Evolutionary conservation across 805 yeast genomes (phyloP), one percentile per base, ranked within the genome.

Genomic region (Saturnispora silvae): DNA sequence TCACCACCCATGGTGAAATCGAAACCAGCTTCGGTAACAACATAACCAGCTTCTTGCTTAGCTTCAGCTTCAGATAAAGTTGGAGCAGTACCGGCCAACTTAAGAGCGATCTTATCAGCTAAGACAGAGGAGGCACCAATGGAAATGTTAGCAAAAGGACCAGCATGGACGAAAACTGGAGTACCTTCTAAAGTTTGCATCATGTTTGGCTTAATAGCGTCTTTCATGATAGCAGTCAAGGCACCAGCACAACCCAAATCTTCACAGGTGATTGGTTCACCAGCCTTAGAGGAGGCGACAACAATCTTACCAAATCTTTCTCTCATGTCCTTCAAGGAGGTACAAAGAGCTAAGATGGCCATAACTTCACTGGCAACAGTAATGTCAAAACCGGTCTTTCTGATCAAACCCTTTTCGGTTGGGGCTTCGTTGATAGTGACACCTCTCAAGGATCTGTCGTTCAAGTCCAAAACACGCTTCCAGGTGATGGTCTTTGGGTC

Each of bases 1-100:
- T 89, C 98, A 50, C 97, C 97, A 47, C 98, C 98, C 97, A 89
- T 89, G 34, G 96, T 89, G 68, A 92, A 89, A 62, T 89, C 97
- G 64, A 89, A 89, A 37, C 98, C 98, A 28, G 97, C 96, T 61
- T 89, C 98, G 35, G 98, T 89, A 43, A 89, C 84, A 38, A 86
- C 97, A 56, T 74, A 89, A 47, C 97, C 97, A 43, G 67, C 65
- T 37, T 75, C 44, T 64, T 51, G 52, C 31, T 48, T 48, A 42
- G 47, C 54, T 41, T 57, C 49, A 32, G 53, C 56, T 15, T 42
- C 29, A 2, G 52, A 63, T 17, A 70, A 59, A 24, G 54, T 61
- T 29, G 65, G 61, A 37, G 67, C 70, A 25, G 74, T 65, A 50
- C 92, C 92, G 14, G 94, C 86, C 49, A 89, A 73, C 63, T 89